Base-by-base conservation (phyloP, 495 filamentous ascomycete species). In the Tuber calosporum region DNA sequence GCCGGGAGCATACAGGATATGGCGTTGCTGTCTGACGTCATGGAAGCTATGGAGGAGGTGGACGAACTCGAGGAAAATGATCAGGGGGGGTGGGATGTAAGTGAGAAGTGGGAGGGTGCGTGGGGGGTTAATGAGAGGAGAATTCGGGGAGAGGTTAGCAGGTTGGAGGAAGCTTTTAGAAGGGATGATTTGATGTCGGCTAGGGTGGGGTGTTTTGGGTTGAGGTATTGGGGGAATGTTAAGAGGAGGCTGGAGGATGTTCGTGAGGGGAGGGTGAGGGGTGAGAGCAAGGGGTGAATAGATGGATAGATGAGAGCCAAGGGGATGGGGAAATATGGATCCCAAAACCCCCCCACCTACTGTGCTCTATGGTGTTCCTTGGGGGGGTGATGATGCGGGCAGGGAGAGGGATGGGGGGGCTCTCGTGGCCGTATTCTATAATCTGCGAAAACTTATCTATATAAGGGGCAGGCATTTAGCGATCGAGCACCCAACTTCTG, bases 171-270 rank as follows among this genome's bases (percentile, higher is more conserved):
- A 69, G 86, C 87, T n/a, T 93, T 98, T 83, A 84, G 80, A 80
- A 69, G 62, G 9, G 91, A 89, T 53, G 89, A 96, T 84, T 78
- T 91, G 68, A 86, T 88, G 77, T 82, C 41, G 26, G 95, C 93
- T 42, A 88, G 85, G 84, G 80, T 71, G 73, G 92, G 94, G 86
- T 88, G 88, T 66, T 88, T 96, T 9, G 84, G 86, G 82, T 84
- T 98, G 86, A 85, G 93, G 83, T 99, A 97, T 85, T 97, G 95
- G 95, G 85, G 89, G 79, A 95, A 93, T 86, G 88, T 99, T 69
- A 86, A 87, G 68, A 90, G 96, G 84, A 91, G 89, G 37, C 82
- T 97, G 79, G 84, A 89, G 26, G 53, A 62, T 62, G 53, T 82
- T 87, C 87, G 78, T 97, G 94, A 95, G 94, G 92, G 86, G 88